Base-by-base conservation (phyloP, 345 rosid genomes). In the Passiflora organensis region DNA sequence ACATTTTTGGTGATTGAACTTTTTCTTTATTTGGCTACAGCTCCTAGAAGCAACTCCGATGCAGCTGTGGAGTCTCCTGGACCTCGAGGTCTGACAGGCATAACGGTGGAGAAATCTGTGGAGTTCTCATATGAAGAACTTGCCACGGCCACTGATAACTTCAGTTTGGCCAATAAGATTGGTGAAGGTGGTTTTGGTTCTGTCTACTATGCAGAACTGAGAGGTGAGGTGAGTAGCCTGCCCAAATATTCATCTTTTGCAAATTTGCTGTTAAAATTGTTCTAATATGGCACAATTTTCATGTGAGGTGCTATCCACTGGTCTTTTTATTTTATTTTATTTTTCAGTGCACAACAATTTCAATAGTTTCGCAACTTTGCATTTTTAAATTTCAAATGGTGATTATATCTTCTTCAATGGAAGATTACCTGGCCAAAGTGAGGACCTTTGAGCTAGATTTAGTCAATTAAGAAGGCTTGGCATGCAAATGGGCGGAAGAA, bases 111-210 rank as follows among this genome's bases (percentile, higher is more conserved):
- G 50, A 89, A 86, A 58, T 86, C 97, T 1, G 88, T 89, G 45
- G 96, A 86, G 71, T 89, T 89, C 70, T 66, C 96, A 11, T 79
- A 82, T 57, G 94, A 93, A 74, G 99, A 93, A 72, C 96, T 93
- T 21, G 86, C 99, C 28, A 72, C 57, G 68, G 99, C 94, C 23
- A 89, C 95, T 15, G 85, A 84, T 60, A 76, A 77, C 77, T 93
- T 93, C 71, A 93, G 78, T 69, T 21, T 84, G 74, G 81, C 96
- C 43, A 84, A 80, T 68, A 89, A 86, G 81, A 93, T 93, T 17
- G 96, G 99, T 11, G 44, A 81, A 73, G 96, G 99, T 62, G 96
- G 99, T 65, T 93, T 88, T 51, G 99, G 99, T 18, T 76, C 82
- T 60, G 91, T 89, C 56, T 93, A 81, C 76, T 84, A 82, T 66